Base-by-base conservation (phyloP, 768 basidiomycete genomes). In the Peribolospora baueri region DNA sequence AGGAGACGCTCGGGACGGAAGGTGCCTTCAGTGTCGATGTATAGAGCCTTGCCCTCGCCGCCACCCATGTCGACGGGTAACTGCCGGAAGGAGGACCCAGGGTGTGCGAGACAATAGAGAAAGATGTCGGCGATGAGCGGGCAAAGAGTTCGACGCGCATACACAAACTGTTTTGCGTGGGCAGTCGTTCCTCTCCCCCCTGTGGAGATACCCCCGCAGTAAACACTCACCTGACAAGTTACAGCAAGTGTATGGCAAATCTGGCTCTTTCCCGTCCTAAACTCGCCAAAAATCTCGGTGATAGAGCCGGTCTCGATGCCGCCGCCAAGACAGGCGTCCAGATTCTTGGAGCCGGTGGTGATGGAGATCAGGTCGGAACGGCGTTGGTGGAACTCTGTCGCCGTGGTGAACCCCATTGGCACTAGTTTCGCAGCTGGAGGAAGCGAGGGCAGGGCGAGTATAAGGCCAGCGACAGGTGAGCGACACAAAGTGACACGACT, bases 231-330 rank as follows among this genome's bases (percentile, higher is more conserved):
- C 61, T 97, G 91, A 65, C 93, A 98, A 4, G 93, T 95, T 8
- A 95, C 93, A 3, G 93, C 88, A 49, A 98, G 78, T 0, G 91
- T 95, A 65, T 98, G 93, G 66, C 93, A 97, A 50, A 98, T 75
- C 65, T 98, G 93, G 36, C 86, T 91, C 69, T 98, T 97, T 55
- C 93, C 93, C 7, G 93, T 97, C 60, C 93, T 75, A 69, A 98
- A 98, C 70, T 98, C 93, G 56, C 91, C 93, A 70, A 93, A 95
- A 38, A 98, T 72, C 67, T 98, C 93, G 0, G 93, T 98, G 65
- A 98, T 93, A 0, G 88, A 82, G 46, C 93, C 93, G 13, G 93
- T 98, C 71, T 98, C 93, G 62, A 98, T 85, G 7, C 93, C 93
- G 53, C 91, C 91, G 65, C 93, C 93, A 3, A 98, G 73, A 42